phyloP scores from a whole-genome alignment of 225 moss, liverwort and hornwort species.

The Thuidium tamariscinum region DNA sequence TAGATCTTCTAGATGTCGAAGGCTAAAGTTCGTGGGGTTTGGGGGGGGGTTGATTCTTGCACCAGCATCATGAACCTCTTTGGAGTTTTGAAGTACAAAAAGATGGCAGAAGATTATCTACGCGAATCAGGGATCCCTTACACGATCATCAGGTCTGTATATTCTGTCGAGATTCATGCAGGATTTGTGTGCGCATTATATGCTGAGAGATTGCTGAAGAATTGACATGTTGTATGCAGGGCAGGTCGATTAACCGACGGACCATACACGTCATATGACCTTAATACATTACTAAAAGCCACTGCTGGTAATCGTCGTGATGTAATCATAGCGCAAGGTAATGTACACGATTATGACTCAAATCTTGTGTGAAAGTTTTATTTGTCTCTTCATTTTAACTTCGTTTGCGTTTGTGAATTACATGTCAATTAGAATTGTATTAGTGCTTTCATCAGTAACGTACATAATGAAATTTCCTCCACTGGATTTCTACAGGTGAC shows the following conservation, averaged over 20 bases:
- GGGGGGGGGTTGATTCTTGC: neutral
- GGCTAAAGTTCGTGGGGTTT: neutral
- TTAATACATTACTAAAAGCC: slow-evolving; percentile 69
- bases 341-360: neutral
- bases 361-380: neutral
- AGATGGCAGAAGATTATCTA: slow-evolving; percentile 82
- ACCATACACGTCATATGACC: slow-evolving; percentile 86
- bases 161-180: neutral
- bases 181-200: neutral
- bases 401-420: neutral
- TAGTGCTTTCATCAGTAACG: neutral
- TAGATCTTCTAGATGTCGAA: neutral
- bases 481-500: slow-evolving; percentile 48
- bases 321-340: slow-evolving; percentile 83
- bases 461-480: neutral
- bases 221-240: slow-evolving; percentile 22
- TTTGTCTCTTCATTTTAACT: neutral
- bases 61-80: slow-evolving; percentile 80
- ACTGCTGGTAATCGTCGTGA: slow-evolving; percentile 72
- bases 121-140: slow-evolving; percentile 54
- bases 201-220: neutral
- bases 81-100: slow-evolving; percentile 94
- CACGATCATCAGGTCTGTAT: slow-evolving; percentile 76
- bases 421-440: neutral
- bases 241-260: slow-evolving; percentile 75